These are phyloP conservation scores for Xylariaceae sp. DNA, from an alignment of 2,329 filamentous ascomycete genomes.

Conservation along the genomic window DNA sequence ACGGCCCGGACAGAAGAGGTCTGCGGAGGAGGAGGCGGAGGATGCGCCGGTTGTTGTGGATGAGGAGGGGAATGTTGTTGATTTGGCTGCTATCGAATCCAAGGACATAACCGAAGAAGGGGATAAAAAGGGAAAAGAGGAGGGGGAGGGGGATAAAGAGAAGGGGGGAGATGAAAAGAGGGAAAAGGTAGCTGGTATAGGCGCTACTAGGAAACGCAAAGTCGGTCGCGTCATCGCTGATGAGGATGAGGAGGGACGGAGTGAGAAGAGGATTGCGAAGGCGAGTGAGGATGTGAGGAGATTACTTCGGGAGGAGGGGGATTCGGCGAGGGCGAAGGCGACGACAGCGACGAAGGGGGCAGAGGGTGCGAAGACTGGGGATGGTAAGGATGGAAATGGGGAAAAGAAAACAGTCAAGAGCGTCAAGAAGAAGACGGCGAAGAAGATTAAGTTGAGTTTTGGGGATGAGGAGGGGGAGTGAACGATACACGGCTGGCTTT, in stretches of 20 bases:
- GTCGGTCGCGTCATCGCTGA: slow-evolving; percentile 46
- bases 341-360: neutral
- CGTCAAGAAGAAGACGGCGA: slow-evolving; percentile 47
- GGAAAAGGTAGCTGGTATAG: slow-evolving; percentile 38
- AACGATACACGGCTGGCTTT: too few relatives aligned
- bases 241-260: slow-evolving; percentile 20
- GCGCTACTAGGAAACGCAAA: slow-evolving; percentile 50
- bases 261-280: slow-evolving; percentile 17
- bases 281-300: slow-evolving; percentile 20
- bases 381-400: too few relatives aligned
- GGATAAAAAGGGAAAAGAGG: slow-evolving; percentile 7
- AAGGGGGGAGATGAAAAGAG: slow-evolving; percentile 33
- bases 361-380: too few relatives aligned
- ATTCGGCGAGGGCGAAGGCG: neutral
- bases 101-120: slow-evolving; percentile 20
- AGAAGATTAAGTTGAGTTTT: slow-evolving; percentile 65
- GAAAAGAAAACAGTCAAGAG: slow-evolving; percentile 7
- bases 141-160: slow-evolving; percentile 15
- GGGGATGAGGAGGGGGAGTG: slow-evolving; percentile 44
- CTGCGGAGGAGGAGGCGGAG: slow-evolving; percentile 65
- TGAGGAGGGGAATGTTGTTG: slow-evolving; percentile 61
- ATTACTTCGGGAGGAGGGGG: slow-evolving; percentile 1
- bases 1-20: slow-evolving; percentile 45
- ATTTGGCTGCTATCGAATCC: slow-evolving; percentile 34
- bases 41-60: slow-evolving; percentile 72